Conservation (phyloP, 1,139 yeast genomes). For the Candida sp. region DNA sequence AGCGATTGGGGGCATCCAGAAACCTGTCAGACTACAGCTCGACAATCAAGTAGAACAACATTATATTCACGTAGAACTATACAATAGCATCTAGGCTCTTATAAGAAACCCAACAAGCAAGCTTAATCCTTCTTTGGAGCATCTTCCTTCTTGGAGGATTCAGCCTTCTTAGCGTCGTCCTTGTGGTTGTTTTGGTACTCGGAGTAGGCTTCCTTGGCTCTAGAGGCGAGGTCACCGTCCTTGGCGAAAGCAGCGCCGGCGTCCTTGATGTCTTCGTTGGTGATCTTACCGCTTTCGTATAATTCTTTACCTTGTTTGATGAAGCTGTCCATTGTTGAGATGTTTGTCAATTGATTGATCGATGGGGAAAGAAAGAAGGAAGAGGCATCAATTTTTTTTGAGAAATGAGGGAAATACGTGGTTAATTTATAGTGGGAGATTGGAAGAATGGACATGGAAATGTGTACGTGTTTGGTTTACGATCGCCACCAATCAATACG, state of each 20-base stretch:
- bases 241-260: constrained; percentile 34
- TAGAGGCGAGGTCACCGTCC: constrained; percentile 30
- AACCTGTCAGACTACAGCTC: too few relatives aligned
- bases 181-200: constrained; percentile 23
- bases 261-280: constrained; percentile 35
- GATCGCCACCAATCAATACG: not conserved
- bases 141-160: constrained; percentile 1
- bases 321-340: constrained; percentile 15
- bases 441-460: not conserved
- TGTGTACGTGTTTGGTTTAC: not conserved
- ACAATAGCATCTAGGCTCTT: too few relatives aligned
- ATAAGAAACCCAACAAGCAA: too few relatives aligned
- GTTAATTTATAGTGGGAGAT: not conserved
- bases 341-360: not conserved
- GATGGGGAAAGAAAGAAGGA: not conserved
- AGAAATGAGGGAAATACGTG: constrained; percentile 2
- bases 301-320: constrained; percentile 19
- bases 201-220: constrained; percentile 38
- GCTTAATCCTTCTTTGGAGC: not conserved
- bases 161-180: constrained; percentile 14
- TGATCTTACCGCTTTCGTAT: constrained; percentile 15
- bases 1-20: too few relatives aligned
- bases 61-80: too few relatives aligned
- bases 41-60: too few relatives aligned
- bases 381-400: not conserved